Conservation (phyloP, 331 rosid species). For the Pyrus hybrid region DNA sequence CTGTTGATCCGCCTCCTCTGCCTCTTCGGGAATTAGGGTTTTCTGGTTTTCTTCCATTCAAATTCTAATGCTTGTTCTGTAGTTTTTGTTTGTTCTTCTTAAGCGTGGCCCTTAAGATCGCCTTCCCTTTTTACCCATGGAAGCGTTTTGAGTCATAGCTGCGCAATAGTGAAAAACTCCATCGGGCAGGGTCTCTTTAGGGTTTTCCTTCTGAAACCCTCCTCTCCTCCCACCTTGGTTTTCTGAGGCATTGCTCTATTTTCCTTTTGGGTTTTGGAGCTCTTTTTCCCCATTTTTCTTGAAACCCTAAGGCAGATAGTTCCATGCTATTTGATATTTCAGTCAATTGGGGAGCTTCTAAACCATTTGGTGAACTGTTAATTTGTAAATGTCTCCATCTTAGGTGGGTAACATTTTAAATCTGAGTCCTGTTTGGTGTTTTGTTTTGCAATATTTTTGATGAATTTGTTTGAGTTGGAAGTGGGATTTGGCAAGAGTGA, state of each 20-base stretch:
- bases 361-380: slow-evolving; percentile 7
- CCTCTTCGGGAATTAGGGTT: not conserved
- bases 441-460: not conserved
- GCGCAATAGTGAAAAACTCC: no score
- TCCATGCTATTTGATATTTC: not conserved
- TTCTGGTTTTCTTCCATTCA: not conserved
- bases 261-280: slow-evolving; percentile 9
- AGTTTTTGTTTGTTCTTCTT: not conserved
- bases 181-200: no score
- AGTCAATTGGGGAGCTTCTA: not conserved
- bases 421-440: not conserved
- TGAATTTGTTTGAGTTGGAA: not conserved
- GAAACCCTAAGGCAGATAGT: slow-evolving; percentile 7
- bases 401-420: slow-evolving; percentile 44
- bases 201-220: no score
- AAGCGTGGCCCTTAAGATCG: slow-evolving; percentile 30
- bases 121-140: no score
- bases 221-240: not conserved
- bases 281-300: not conserved
- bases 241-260: slow-evolving; percentile 11
- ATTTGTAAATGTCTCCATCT: slow-evolving; percentile 18
- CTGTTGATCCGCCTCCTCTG: not conserved
- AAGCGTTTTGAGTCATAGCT: no score
- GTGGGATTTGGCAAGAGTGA: slow-evolving; percentile 25
- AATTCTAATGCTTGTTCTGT: not conserved